phyloP scores from a whole-genome alignment of 352 stramenopile genomes.

The Globisporangium recalcitrans region DNA sequence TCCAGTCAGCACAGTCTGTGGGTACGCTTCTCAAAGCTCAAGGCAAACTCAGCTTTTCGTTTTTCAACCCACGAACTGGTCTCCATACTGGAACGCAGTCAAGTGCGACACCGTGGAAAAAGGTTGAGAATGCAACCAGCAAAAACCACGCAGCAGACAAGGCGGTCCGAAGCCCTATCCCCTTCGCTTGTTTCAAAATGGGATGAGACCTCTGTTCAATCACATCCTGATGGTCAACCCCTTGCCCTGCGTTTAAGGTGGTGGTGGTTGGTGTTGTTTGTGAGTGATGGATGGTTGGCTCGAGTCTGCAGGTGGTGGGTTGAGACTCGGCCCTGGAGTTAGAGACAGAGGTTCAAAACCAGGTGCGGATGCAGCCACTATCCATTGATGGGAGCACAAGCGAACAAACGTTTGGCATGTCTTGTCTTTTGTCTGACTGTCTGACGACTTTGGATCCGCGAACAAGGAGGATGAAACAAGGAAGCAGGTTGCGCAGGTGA shows the following conservation, averaged over 20 bases:
- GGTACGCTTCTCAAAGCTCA: background rate
- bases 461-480: no score
- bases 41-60: background rate
- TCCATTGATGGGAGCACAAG: constrained; percentile 3
- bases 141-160: background rate
- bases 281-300: background rate
- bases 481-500: no score
- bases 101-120: background rate
- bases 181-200: background rate
- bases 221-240: background rate
- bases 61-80: background rate
- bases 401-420: background rate
- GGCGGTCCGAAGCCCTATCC: background rate
- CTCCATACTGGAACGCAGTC: background rate
- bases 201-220: background rate
- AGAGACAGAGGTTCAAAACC: background rate
- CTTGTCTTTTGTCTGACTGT: background rate
- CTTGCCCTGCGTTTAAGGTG: background rate
- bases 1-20: background rate
- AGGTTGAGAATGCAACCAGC: background rate
- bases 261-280: no score
- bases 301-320: background rate
- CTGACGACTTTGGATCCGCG: background rate
- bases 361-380: constrained; percentile 6
- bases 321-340: background rate